phyloP scores from a whole-genome alignment of 2,329 filamentous ascomycete species.

The Pseudopyricularia javanii region DNA sequence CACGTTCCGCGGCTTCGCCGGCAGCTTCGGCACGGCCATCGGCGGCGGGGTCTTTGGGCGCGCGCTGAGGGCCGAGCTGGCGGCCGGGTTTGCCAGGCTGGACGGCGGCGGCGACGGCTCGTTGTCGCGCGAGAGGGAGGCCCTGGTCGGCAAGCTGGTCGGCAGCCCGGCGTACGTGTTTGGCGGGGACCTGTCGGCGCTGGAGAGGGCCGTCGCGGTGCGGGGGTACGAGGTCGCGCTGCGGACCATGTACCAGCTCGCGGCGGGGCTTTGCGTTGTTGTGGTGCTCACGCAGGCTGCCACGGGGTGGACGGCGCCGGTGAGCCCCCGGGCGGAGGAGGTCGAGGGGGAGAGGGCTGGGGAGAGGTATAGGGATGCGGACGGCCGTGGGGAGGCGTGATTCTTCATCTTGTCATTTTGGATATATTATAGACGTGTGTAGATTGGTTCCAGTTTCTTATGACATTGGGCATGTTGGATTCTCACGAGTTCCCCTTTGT shows the following conservation, averaged over 20 bases:
- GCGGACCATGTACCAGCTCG: constrained; percentile 31
- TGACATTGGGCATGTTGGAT: too few species aligned
- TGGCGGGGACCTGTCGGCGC: constrained; percentile 23
- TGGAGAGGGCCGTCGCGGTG: constrained; percentile 32
- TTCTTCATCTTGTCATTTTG: too few species aligned
- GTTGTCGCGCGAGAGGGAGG: constrained; percentile 19
- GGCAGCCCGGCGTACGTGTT: constrained; percentile 39
- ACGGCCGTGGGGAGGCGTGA: constrained; percentile 17
- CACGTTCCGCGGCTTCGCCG: constrained; percentile 73
- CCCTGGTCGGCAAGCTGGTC: constrained; percentile 32
- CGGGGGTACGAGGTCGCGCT: constrained; percentile 33
- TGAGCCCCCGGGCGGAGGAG: constrained; percentile 35
- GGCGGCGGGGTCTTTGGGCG: constrained; percentile 66
- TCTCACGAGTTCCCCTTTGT: too few species aligned
- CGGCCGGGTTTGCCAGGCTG: constrained; percentile 39
- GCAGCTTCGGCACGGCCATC: constrained; percentile 68
- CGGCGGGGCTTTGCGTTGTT: constrained; percentile 27
- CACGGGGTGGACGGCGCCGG: constrained; percentile 36
- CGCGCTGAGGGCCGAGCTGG: constrained; percentile 40
- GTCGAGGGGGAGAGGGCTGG: constrained; percentile 19
- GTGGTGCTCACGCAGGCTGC: constrained; percentile 34
- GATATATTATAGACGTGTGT: too few species aligned
- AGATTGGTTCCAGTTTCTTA: too few species aligned
- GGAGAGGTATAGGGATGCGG: constrained; percentile 19
- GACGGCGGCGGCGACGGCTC: constrained; percentile 19